Conservation (phyloP, 768 basidiomycete genomes). For the Tricholoma sp. region DNA sequence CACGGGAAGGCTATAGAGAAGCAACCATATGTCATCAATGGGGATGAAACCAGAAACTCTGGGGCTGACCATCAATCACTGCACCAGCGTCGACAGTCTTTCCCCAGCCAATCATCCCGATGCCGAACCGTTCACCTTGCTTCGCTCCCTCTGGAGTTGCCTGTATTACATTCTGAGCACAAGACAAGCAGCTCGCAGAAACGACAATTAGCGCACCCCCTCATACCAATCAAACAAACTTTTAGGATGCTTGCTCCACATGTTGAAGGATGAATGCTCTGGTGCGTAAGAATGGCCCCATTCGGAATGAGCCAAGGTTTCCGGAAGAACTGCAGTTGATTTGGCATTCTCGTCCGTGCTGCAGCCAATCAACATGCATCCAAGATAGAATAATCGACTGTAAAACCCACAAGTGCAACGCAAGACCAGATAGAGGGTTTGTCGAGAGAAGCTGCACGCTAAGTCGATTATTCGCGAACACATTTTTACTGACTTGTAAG, state of each 20-base stretch:
- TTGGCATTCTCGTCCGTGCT: slow-evolving; percentile 16
- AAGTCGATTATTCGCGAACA: slow-evolving; percentile 39
- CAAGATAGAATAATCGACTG: not conserved
- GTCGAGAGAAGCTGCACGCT: slow-evolving; percentile 28
- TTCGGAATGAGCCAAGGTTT: slow-evolving; percentile 30
- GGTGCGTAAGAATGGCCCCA: slow-evolving; percentile 22
- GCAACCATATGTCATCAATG: not conserved
- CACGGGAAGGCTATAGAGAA: slow-evolving; percentile 28
- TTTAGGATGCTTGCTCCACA: slow-evolving; percentile 6
- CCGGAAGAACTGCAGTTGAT: slow-evolving; percentile 22
- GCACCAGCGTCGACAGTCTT: slow-evolving; percentile 17
- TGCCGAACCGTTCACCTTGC: slow-evolving; percentile 20
- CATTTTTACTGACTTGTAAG: slow-evolving; percentile 25
- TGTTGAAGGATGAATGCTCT: slow-evolving; percentile 21
- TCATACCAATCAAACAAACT: slow-evolving; percentile 20
- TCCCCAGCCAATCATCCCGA: slow-evolving; percentile 28
- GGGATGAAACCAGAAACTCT: not conserved
- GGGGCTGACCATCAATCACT: slow-evolving; percentile 16
- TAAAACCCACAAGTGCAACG: slow-evolving; percentile 20
- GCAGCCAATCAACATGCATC: not conserved
- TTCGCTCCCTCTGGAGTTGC: slow-evolving; percentile 11
- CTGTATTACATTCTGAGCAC: not conserved
- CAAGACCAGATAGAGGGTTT: slow-evolving; percentile 22
- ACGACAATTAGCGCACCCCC: not conserved
- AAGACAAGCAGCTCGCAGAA: not conserved